phyloP scores from a whole-genome alignment of 1,139 yeast genomes.

The Geotrichum restrictum region DNA sequence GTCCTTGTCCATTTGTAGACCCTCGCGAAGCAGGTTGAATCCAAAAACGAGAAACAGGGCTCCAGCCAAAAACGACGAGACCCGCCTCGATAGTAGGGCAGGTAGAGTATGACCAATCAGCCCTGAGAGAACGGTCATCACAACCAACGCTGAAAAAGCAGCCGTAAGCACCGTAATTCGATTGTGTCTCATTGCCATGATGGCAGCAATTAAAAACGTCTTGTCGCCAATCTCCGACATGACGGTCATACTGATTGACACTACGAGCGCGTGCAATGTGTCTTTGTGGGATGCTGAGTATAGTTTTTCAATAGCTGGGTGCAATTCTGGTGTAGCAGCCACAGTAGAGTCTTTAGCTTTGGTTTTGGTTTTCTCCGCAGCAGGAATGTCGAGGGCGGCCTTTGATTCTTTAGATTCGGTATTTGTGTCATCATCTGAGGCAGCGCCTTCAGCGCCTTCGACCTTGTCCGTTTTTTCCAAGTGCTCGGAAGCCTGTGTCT shows the following conservation, averaged over 20 bases:
- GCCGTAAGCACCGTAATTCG: conserved; percentile 79
- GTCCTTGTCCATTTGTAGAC: conserved; percentile 71
- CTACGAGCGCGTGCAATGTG: conserved; percentile 34
- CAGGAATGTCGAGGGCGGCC: conserved; percentile 6
- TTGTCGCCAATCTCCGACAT: conserved; percentile 96
- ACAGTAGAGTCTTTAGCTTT: background rate
- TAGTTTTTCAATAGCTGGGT: conserved; percentile 17
- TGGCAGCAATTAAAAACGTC: conserved; percentile 91
- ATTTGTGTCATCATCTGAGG: background rate
- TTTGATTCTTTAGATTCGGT: conserved; percentile 16
- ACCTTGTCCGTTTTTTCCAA: conserved; percentile 19
- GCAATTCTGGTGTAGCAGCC: background rate
- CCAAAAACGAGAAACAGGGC: conserved; percentile 81
- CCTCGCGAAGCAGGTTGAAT: conserved; percentile 69
- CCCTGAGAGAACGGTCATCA: conserved; percentile 91
- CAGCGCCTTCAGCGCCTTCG: conserved; percentile 1
- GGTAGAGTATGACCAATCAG: conserved; percentile 90
- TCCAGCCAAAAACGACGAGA: conserved; percentile 81
- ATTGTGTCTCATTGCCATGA: conserved; percentile 95
- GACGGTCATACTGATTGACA: conserved; percentile 62
- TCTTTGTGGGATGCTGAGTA: conserved; percentile 13
- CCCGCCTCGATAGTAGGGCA: conserved; percentile 67
- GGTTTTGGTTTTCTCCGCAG: conserved; percentile 8
- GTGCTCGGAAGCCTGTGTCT: conserved; percentile 21
- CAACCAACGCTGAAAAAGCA: conserved; percentile 77